phyloP scores from a whole-genome alignment of 371 early-diverging fungal genomes.

The Mucor sp. region DNA sequence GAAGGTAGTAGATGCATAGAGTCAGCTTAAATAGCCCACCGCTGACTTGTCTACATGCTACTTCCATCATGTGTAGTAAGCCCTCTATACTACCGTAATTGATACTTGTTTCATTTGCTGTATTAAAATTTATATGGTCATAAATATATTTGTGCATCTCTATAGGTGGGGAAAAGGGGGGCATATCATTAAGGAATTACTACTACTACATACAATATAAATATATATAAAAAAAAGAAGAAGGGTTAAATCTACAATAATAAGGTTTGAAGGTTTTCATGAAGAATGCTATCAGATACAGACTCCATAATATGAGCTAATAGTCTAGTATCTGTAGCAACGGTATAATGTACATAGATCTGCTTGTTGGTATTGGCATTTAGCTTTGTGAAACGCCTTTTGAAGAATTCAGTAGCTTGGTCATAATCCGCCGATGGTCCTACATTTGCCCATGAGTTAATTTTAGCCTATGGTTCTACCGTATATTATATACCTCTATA shows the following conservation, averaged over 20 bases:
- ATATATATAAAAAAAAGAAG: background rate
- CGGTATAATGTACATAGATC: slow-evolving; percentile 57
- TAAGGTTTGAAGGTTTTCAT: slow-evolving; percentile 38
- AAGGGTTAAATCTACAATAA: slow-evolving; percentile 16
- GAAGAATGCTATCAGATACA: slow-evolving; percentile 55
- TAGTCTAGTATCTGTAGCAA: slow-evolving; percentile 56
- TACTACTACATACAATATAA: background rate
- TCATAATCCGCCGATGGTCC: slow-evolving; percentile 26
- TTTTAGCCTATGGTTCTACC: too few species aligned
- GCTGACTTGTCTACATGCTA: too few species aligned
- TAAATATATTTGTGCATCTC: background rate
- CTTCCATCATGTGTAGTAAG: too few species aligned
- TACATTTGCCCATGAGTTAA: background rate
- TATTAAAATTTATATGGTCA: background rate
- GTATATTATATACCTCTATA: slow-evolving; percentile 55
- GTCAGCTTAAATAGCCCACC: too few species aligned
- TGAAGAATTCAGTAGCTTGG: slow-evolving; percentile 29
- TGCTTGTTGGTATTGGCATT: slow-evolving; percentile 44
- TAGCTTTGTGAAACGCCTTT: slow-evolving; percentile 18
- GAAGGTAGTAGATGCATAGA: too few species aligned
- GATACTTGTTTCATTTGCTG: background rate
- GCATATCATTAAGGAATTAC: background rate
- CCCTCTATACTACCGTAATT: background rate
- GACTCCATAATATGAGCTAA: slow-evolving; percentile 54
- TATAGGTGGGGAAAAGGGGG: background rate